Percentiles rank a stretch among this genome's conserved stretches.
These are phyloP conservation scores for Harringtonia lauricola DNA, from an alignment of 2,329 filamentous ascomycete species.

Conservation along the genomic window DNA sequence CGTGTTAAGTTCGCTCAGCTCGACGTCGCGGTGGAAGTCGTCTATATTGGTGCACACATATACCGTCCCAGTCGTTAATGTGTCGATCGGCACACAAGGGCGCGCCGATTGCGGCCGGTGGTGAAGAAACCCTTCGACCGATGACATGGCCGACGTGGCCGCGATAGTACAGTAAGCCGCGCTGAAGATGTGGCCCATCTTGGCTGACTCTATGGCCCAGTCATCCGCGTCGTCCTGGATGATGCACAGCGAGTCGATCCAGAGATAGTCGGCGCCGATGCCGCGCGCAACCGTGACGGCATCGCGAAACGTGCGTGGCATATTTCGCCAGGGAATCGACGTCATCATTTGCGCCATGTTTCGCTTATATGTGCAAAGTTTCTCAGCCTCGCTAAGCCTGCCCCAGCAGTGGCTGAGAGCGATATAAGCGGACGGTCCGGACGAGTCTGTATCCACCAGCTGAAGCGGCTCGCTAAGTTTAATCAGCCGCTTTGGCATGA, in stretches of 20 bases:
- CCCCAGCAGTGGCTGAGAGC: slow-evolving; percentile 3
- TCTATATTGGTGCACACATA: slow-evolving; percentile 21
- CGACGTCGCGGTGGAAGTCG: slow-evolving; percentile 22
- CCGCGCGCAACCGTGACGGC: not conserved
- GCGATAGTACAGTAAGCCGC: slow-evolving; percentile 17
- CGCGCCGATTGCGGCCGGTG: not conserved
- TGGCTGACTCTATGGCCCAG: slow-evolving; percentile 13
- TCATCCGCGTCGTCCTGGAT: slow-evolving; percentile 12
- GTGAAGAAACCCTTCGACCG: slow-evolving; percentile 14
- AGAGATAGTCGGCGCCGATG: not conserved
- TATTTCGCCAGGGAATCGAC: not conserved
- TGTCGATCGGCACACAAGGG: not conserved
- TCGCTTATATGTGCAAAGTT: not conserved
- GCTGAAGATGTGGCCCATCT: slow-evolving; percentile 18
- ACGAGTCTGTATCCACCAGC: not conserved
- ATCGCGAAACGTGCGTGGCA: slow-evolving; percentile 3
- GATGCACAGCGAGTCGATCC: slow-evolving; percentile 15
- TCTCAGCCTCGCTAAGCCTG: not conserved
- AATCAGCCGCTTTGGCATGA: not conserved
- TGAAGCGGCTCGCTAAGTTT: not conserved
- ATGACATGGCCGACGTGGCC: slow-evolving; percentile 9
- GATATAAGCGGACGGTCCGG: not conserved
- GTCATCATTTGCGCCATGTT: not conserved
- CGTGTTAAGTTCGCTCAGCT: slow-evolving; percentile 16
- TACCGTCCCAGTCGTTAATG: slow-evolving; percentile 1